Conservation (phyloP, 139 green algal species). For the Chlorokybus atmophyticus region DNA sequence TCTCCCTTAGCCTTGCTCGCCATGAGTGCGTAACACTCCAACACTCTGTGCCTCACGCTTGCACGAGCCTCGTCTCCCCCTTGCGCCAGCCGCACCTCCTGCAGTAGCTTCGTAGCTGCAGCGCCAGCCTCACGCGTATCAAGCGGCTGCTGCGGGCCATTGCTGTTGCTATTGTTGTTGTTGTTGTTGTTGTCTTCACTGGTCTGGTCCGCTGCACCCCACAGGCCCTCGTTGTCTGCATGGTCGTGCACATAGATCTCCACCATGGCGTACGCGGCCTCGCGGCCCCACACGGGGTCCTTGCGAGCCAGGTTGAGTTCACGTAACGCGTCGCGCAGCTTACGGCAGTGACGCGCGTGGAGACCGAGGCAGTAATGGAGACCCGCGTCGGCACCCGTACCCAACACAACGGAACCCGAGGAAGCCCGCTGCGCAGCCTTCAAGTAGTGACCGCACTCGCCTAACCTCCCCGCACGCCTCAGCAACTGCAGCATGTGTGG, state of each 20-base stretch:
- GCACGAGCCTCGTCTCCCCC: background rate
- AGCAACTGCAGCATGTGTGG: conserved; percentile 33
- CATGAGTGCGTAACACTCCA: conserved; percentile 49
- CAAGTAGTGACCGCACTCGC: conserved; percentile 30
- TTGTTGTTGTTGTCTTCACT: too few relatives aligned
- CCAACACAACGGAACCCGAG: too few relatives aligned
- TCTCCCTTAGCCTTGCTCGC: conserved; percentile 33
- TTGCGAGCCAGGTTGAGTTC: conserved; percentile 46
- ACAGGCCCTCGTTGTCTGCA: conserved; percentile 49
- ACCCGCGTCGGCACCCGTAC: too few relatives aligned
- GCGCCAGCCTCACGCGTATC: conserved; percentile 32
- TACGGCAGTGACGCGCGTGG: conserved; percentile 28
- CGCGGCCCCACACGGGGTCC: conserved; percentile 42
- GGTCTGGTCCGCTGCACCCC: conserved; percentile 33
- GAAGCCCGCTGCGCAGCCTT: conserved; percentile 13
- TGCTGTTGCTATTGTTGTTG: too few relatives aligned
- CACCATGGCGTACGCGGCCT: conserved; percentile 53
- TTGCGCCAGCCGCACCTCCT: too few relatives aligned
- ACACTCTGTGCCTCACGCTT: conserved; percentile 5
- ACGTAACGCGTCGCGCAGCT: conserved; percentile 42
- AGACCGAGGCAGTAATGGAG: conserved; percentile 52
- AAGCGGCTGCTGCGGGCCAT: conserved; percentile 13
- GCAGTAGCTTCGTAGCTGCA: conserved; percentile 31
- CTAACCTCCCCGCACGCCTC: conserved; percentile 33
- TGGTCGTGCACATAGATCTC: conserved; percentile 67